Conservation (phyloP, 2,329 filamentous ascomycete species). For the Calonectria pauciramosa region DNA sequence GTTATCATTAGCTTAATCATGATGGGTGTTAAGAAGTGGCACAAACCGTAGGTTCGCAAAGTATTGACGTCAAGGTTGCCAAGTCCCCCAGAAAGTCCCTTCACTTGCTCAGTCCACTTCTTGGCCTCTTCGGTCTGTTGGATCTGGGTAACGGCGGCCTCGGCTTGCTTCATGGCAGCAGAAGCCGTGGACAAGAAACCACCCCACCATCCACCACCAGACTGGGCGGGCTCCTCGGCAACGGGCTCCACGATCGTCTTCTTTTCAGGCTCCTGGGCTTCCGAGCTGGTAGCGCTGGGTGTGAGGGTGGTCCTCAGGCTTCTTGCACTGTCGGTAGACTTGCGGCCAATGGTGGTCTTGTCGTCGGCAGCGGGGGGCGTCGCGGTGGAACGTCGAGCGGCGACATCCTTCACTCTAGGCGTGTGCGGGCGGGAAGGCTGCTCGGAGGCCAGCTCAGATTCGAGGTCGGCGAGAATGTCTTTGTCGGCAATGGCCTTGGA, state of each 20-base stretch:
- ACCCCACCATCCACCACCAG: conserved; percentile 89
- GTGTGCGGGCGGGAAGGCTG: conserved; percentile 84
- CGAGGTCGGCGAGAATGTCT: conserved; percentile 90
- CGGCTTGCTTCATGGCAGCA: conserved; percentile 91
- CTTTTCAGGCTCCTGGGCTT: conserved; percentile 70
- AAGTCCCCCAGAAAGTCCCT: conserved; percentile 71
- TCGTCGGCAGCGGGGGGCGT: conserved; percentile 75
- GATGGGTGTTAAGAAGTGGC: background rate
- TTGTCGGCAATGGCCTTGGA: conserved; percentile 68
- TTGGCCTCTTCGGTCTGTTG: conserved; percentile 97
- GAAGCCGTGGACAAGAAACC: conserved; percentile 86
- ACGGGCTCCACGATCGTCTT: conserved; percentile 62
- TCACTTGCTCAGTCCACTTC: conserved; percentile 94
- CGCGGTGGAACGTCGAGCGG: conserved; percentile 60
- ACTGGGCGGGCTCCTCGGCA: conserved; percentile 46
- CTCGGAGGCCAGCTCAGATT: conserved; percentile 77
- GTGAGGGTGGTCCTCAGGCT: conserved; percentile 81
- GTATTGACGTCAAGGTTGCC: conserved; percentile 77
- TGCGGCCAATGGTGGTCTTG: conserved; percentile 67
- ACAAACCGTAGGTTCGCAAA: conserved; percentile 65
- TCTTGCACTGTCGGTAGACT: conserved; percentile 82
- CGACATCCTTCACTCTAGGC: conserved; percentile 75
- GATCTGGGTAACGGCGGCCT: conserved; percentile 93
- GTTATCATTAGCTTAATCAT: conserved; percentile 14
- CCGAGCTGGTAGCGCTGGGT: conserved; percentile 74